Base-by-base conservation (phyloP, 805 yeast genomes). In the Saturnispora galanensis region DNA sequence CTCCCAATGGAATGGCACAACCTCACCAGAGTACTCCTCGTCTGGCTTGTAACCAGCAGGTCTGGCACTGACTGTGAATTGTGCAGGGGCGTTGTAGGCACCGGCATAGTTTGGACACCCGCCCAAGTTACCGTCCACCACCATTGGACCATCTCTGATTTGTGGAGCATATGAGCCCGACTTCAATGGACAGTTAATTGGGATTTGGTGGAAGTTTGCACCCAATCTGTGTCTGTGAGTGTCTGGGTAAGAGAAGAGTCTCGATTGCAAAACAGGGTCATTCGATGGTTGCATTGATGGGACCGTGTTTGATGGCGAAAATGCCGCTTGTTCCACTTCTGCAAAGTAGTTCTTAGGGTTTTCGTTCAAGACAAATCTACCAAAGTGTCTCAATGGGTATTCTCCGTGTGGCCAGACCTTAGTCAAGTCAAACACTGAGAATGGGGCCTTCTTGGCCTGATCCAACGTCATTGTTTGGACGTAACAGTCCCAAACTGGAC, bases 391-490 rank as follows among this genome's bases (percentile, higher is more conserved):
- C 68, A 87, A 66, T 58, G 96, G 96, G 73, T 78, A 87, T 46
- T 86, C 81, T 55, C 67, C 69, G 60, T 87, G 94, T 31, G 96
- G 87, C 96, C 96, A 87, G 45, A 84, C 83, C 70, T 88, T 88
- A 51, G 96, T 87, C 63, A 87, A 72, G 66, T 87, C 96, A 60
- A 84, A 86, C 38, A 88, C 89, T 5, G 90, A 82, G 67, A 83
- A 86, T 59, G 82, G 81, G 41, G 76, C 75, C 49, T 77, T 65
- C 64, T 81, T 74, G 48, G 95, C 87, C 65, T 87, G 79, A 55
- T 78, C 84, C 49, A 76, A 76, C 31, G 95, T 83, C 95, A 87
- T 87, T 38, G 85, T 75, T 70, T 87, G 96, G 44, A 87, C 66
- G 65, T 82, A 85, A 50, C 76, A 77, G 32, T 89, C 84, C 95